Conservation (phyloP, 2,329 filamentous ascomycete species). For the Westerdykella aurantiaca region DNA sequence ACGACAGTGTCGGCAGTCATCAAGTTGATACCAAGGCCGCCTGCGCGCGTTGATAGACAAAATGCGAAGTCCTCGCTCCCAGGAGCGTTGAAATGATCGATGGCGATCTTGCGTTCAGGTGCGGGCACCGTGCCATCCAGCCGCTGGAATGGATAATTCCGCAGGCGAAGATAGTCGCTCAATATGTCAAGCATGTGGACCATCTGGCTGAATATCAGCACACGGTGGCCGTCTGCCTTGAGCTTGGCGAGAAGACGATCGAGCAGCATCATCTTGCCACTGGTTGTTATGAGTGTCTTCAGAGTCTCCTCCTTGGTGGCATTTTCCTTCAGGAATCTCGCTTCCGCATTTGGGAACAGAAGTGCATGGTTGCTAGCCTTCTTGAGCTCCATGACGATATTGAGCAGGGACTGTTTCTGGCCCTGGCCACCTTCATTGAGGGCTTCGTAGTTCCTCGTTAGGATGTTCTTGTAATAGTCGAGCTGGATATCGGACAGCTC, state of each 20-base stretch:
- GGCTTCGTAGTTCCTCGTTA: constrained; percentile 92
- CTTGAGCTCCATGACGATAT: constrained; percentile 99
- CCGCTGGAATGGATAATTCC: constrained; percentile 92
- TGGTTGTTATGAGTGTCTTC: constrained; percentile 89
- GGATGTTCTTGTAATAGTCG: constrained; percentile 98
- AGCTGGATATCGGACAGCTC: constrained; percentile 94
- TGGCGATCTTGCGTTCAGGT: constrained; percentile 80
- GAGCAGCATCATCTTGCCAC: constrained; percentile 98
- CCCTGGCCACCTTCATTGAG: constrained; percentile 85
- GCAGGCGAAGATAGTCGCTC: constrained; percentile 84
- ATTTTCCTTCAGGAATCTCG: constrained; percentile 76
- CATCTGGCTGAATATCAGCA: constrained; percentile 99
- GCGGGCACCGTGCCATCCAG: constrained; percentile 93
- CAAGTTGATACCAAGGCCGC: constrained; percentile 95
- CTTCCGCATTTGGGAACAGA: constrained; percentile 93
- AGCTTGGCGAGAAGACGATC: constrained; percentile 93
- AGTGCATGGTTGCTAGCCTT: constrained; percentile 99
- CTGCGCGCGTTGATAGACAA: constrained; percentile 86
- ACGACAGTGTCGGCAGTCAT: constrained; percentile 99
- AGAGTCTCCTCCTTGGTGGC: constrained; percentile 81
- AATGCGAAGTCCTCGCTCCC: constrained; percentile 96
- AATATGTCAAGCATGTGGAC: constrained; percentile 97
- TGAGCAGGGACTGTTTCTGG: constrained; percentile 89
- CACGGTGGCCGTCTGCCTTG: constrained; percentile 87
- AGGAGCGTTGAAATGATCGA: constrained; percentile 98